These are phyloP conservation scores for Penicillium cosmopolitanum DNA, from an alignment of 495 filamentous ascomycete species.

Conservation along the genomic window DNA sequence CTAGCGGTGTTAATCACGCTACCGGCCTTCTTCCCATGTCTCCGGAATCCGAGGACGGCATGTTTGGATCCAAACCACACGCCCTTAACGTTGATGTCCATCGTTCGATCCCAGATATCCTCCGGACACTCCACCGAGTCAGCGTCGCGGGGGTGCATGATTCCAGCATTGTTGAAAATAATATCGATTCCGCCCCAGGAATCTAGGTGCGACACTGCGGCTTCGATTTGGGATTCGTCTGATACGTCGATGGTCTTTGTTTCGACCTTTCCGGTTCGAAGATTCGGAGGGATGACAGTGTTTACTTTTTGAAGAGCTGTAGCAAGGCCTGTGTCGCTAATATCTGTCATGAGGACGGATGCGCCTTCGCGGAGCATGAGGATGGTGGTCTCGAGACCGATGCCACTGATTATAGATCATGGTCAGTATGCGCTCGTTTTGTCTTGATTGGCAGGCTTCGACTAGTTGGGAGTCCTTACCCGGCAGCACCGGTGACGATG, in stretches of 20 bases:
- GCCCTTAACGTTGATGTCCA: slow-evolving; percentile 96
- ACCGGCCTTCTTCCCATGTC: slow-evolving; percentile 72
- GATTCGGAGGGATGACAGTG: slow-evolving; percentile 56
- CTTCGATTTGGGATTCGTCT: slow-evolving; percentile 74
- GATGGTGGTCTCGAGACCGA: slow-evolving; percentile 90
- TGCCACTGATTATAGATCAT: slow-evolving; percentile 63
- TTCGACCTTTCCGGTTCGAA: slow-evolving; percentile 53
- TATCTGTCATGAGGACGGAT: slow-evolving; percentile 82
- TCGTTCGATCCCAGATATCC: slow-evolving; percentile 93
- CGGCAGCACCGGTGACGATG: slow-evolving; percentile 87
- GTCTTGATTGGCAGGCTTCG: no score
- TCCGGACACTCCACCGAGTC: slow-evolving; percentile 86
- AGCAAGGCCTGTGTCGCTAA: slow-evolving; percentile 70
- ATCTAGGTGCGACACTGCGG: slow-evolving; percentile 72
- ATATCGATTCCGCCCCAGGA: slow-evolving; percentile 90
- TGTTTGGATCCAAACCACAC: slow-evolving; percentile 98
- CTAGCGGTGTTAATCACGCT: slow-evolving; percentile 95
- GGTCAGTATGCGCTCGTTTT: neutral
- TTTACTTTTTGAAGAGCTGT: slow-evolving; percentile 68
- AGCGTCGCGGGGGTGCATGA: slow-evolving; percentile 90
- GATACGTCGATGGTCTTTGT: slow-evolving; percentile 56
- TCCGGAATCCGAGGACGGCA: slow-evolving; percentile 80
- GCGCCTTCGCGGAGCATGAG: slow-evolving; percentile 91
- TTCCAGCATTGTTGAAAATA: slow-evolving; percentile 98
- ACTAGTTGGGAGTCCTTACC: no score